These are phyloP conservation scores for Moringa oleifera DNA, from an alignment of 345 rosid species.

Conservation along the genomic window DNA sequence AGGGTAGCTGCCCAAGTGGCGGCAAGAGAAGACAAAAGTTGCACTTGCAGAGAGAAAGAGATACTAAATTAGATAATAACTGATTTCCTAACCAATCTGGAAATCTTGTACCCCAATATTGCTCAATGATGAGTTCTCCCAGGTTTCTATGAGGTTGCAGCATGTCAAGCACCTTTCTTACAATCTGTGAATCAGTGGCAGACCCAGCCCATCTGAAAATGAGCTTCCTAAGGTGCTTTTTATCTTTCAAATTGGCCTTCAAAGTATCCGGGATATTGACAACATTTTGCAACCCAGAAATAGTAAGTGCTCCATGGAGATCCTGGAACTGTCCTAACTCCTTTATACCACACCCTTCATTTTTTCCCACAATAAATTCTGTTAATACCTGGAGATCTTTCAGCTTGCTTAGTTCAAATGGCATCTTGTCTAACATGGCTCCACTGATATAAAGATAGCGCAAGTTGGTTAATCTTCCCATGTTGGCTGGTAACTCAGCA, in stretches of 20 bases:
- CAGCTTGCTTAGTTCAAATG: slow-evolving; percentile 26
- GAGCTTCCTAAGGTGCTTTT: slow-evolving; percentile 24
- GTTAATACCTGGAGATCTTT: slow-evolving; percentile 26
- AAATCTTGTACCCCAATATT: slow-evolving; percentile 27
- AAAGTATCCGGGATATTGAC: slow-evolving; percentile 24
- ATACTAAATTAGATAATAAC: slow-evolving; percentile 21
- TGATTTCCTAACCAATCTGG: slow-evolving; percentile 32
- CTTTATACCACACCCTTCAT: slow-evolving; percentile 18
- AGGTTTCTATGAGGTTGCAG: slow-evolving; percentile 29
- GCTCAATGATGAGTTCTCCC: slow-evolving; percentile 22
- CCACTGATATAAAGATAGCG: slow-evolving; percentile 29
- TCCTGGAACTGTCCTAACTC: slow-evolving; percentile 27
- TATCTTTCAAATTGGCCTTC: slow-evolving; percentile 23
- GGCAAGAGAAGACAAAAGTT: slow-evolving; percentile 31
- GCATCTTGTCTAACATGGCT: slow-evolving; percentile 29
- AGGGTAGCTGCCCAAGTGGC: slow-evolving; percentile 32
- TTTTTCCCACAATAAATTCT: slow-evolving; percentile 20
- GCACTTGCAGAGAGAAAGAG: slow-evolving; percentile 22
- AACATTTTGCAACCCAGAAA: slow-evolving; percentile 29
- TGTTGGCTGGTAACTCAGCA: slow-evolving; percentile 31
- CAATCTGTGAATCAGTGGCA: slow-evolving; percentile 12
- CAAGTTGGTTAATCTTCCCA: slow-evolving; percentile 26
- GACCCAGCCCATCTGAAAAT: slow-evolving; percentile 25
- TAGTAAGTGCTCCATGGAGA: slow-evolving; percentile 25
- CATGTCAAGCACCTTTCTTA: slow-evolving; percentile 23